Percentiles rank a stretch among this genome's conserved stretches.
Evolutionary conservation across 2,329 filamentous ascomycete genomes (phyloP).

Genomic region (Teratosphaeria nubilosa): DNA sequence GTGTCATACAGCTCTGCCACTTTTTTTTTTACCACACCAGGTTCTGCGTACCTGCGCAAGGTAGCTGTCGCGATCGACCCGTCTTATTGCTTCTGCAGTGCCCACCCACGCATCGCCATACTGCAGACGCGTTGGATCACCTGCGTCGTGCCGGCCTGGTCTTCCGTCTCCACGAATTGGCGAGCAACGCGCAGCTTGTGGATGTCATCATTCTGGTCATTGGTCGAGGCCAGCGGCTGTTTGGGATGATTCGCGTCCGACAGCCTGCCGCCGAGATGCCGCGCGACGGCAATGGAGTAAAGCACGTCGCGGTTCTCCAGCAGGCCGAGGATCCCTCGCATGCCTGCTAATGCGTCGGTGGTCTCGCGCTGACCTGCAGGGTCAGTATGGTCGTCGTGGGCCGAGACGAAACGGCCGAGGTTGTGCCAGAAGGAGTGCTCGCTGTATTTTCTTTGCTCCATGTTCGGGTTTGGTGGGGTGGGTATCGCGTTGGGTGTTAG

Average conservation of each 20-base stretch:
- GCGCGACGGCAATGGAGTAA: constrained; percentile 75
- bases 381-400: constrained; percentile 50
- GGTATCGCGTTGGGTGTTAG: constrained; percentile 51
- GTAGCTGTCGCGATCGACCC: neutral
- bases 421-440: constrained; percentile 76
- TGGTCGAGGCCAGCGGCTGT: constrained; percentile 14
- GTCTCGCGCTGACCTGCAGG: constrained; percentile 41
- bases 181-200: constrained; percentile 40
- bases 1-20: neutral
- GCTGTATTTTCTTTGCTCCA: constrained; percentile 20
- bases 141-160: constrained; percentile 35
- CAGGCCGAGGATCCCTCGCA: constrained; percentile 64
- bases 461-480: constrained; percentile 32
- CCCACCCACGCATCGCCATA: constrained; percentile 39
- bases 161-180: constrained; percentile 38
- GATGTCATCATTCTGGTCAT: constrained; percentile 29
- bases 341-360: constrained; percentile 53
- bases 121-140: constrained; percentile 40
- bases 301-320: constrained; percentile 83
- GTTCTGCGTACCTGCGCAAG: neutral
- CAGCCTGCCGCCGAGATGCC: constrained; percentile 57
- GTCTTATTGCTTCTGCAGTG: constrained; percentile 19
- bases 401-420: constrained; percentile 61
- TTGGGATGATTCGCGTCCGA: constrained; percentile 29
- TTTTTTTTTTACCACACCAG: neutral